Percentiles rank a stretch among this genome's conserved stretches.
Evolutionary conservation across 805 yeast genomes (phyloP).

Genomic region (Ascoidea asiatica): DNA sequence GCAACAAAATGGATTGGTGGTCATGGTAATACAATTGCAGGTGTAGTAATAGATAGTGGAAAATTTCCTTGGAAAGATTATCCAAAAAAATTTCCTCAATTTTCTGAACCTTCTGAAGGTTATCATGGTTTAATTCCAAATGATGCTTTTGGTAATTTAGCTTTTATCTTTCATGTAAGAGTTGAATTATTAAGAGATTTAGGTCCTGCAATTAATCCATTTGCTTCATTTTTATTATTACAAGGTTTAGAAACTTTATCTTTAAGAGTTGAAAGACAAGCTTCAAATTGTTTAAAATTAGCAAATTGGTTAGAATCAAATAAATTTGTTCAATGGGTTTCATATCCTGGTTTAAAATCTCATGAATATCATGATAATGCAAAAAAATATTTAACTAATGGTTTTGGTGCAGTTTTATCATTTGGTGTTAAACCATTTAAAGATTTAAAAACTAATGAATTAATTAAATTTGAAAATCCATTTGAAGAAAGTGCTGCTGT

Average conservation of each 20-base stretch:
- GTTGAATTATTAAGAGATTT: constrained; percentile 80
- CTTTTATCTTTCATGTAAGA: constrained; percentile 71
- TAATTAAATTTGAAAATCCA: constrained; percentile 14
- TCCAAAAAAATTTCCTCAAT: constrained; percentile 84
- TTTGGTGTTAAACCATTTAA: constrained; percentile 63
- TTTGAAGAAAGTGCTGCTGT: constrained; percentile 38
- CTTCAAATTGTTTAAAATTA: constrained; percentile 63
- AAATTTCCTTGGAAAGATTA: constrained; percentile 83
- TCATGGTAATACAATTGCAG: constrained; percentile 91
- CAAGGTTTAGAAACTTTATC: constrained; percentile 94
- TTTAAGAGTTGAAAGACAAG: constrained; percentile 88
- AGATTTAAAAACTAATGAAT: constrained; percentile 16
- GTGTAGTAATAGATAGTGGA: constrained; percentile 82
- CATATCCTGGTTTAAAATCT: constrained; percentile 79
- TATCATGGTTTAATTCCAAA: constrained; percentile 80
- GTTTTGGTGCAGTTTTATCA: constrained; percentile 80
- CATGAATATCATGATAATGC: constrained; percentile 71
- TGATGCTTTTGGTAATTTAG: constrained; percentile 70
- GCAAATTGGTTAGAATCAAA: constrained; percentile 66
- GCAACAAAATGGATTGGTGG: constrained; percentile 99
- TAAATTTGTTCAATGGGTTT: constrained; percentile 75
- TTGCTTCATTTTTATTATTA: constrained; percentile 70
- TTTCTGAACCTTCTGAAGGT: constrained; percentile 82
- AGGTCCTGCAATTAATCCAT: constrained; percentile 84
- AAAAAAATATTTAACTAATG: constrained; percentile 66